Evolutionary conservation across 257 asterid species (phyloP).

Genomic region (Plantago elongata): DNA sequence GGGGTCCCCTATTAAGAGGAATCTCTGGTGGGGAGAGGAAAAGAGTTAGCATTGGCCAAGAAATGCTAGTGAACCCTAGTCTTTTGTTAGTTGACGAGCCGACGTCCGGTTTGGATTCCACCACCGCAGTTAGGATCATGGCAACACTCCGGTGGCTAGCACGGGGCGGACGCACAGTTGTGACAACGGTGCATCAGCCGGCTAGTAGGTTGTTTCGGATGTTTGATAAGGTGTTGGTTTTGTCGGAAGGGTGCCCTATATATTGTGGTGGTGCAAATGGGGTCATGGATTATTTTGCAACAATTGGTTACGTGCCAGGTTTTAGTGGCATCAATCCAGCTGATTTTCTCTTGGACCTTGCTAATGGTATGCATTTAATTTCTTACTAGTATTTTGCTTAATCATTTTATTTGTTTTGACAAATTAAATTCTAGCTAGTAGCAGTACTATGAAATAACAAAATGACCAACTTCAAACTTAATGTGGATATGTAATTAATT

Average conservation of each 20-base stretch:
- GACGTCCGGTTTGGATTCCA: conserved; percentile 87
- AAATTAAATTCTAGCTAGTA: no score
- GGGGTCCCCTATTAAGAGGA: conserved; percentile 60
- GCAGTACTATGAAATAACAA: no score
- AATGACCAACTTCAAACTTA: no score
- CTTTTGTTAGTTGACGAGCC: conserved; percentile 81
- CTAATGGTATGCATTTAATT: conserved; percentile 56
- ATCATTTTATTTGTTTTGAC: background rate
- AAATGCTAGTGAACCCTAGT: conserved; percentile 81
- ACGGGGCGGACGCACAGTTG: conserved; percentile 66
- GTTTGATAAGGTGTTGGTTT: conserved; percentile 70
- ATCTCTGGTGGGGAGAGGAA: conserved; percentile 86
- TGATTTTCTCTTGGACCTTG: conserved; percentile 87
- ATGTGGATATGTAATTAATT: no score
- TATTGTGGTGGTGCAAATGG: conserved; percentile 42
- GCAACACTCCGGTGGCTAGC: conserved; percentile 55
- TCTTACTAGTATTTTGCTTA: background rate
- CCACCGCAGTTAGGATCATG: conserved; percentile 63
- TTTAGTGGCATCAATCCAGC: conserved; percentile 67
- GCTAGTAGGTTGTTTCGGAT: conserved; percentile 73
- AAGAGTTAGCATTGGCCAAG: conserved; percentile 83
- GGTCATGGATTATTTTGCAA: conserved; percentile 62
- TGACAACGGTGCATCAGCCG: conserved; percentile 82
- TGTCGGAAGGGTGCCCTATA: conserved; percentile 65
- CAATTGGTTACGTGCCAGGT: conserved; percentile 57